Conservation (phyloP, 1,284 basidiomycete species). For the Naganishia sp. region DNA sequence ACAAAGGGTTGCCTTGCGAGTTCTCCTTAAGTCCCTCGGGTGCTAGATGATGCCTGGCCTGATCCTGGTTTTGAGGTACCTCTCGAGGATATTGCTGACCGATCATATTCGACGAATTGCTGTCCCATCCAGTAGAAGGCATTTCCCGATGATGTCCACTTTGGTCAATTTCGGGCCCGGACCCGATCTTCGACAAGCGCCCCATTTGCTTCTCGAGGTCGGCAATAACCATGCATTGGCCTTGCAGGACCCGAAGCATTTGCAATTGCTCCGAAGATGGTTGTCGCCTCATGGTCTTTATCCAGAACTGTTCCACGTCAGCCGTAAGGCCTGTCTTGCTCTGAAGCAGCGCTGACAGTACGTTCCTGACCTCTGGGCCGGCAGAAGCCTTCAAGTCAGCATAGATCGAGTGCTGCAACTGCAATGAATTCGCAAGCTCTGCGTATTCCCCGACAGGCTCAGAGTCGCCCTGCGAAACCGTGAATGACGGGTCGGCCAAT, state of each 20-base stretch:
- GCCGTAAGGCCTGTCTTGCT: conserved; percentile 5
- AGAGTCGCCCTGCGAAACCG: too few species aligned
- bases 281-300: neutral
- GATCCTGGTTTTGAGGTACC: neutral
- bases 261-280: conserved; percentile 13
- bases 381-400: conserved; percentile 7
- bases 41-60: neutral
- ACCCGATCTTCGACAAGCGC: neutral
- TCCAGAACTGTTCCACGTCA: conserved; percentile 17
- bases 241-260: conserved; percentile 16
- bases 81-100: too few species aligned
- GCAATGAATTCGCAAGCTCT: neutral
- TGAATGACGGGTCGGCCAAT: too few species aligned
- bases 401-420: conserved; percentile 18
- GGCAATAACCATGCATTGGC: conserved; percentile 17
- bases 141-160: neutral
- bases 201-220: conserved; percentile 14
- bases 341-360: neutral
- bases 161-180: neutral
- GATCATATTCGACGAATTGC: too few species aligned
- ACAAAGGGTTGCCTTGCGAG: neutral
- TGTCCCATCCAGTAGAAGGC: neutral
- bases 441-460: too few species aligned
- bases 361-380: conserved; percentile 2
- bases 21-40: neutral